These are phyloP conservation scores for Colletotrichum gloeosporioides DNA, from an alignment of 2,329 filamentous ascomycete species.

Conservation along the genomic window DNA sequence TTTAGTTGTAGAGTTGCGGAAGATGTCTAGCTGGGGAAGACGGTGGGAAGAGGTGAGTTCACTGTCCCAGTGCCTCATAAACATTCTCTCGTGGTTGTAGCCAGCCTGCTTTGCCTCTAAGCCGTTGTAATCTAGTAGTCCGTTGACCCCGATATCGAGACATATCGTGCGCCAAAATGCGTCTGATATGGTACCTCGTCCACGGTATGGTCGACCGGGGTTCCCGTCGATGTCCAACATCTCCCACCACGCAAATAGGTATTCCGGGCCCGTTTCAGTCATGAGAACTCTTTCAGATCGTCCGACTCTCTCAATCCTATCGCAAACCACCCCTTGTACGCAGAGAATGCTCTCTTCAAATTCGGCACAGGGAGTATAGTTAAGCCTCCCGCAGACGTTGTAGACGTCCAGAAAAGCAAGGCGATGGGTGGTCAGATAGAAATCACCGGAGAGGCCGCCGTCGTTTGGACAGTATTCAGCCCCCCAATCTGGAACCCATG, in stretches of 20 bases:
- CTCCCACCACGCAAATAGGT: neutral
- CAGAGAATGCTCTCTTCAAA: neutral
- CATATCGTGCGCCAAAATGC: neutral
- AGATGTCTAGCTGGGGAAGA: neutral
- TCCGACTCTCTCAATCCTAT: neutral
- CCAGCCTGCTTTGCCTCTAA: neutral
- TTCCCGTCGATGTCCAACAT: neutral
- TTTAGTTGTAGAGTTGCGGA: neutral
- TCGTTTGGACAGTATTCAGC: neutral
- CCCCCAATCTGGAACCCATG: neutral
- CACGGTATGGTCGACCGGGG: neutral
- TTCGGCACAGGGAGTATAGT: accelerated
- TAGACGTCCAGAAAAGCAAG: neutral
- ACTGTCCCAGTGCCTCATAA: accelerated
- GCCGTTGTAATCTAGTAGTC: neutral
- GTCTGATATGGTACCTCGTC: neutral
- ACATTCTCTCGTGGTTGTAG: neutral
- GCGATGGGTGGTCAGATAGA: neutral
- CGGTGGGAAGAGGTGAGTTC: accelerated
- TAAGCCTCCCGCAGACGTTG: neutral
- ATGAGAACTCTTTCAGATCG: accelerated
- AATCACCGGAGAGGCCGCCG: neutral
- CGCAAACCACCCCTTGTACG: accelerated
- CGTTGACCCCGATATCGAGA: neutral
- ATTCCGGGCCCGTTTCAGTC: neutral